Evolutionary conservation across 257 asterid species (phyloP).

Genomic region (Leonotis leonurus): DNA sequence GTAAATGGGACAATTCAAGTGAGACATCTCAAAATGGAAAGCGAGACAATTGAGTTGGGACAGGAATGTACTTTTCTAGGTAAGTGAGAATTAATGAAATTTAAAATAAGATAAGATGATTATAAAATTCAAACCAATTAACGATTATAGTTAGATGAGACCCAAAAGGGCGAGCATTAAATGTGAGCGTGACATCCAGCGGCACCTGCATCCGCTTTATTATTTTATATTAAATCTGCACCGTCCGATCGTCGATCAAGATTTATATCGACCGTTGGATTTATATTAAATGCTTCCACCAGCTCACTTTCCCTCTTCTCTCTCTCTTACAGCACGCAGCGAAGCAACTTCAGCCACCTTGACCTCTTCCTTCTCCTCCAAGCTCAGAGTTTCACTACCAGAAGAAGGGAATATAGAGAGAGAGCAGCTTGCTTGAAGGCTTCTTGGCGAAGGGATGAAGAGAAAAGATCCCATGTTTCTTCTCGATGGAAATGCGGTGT

Average conservation of each 20-base stretch:
- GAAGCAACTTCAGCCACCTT: constrained; percentile 27
- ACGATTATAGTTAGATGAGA: constrained; percentile 17
- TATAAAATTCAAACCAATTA: neutral
- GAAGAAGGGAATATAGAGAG: neutral
- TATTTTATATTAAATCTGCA: neutral
- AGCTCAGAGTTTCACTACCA: neutral
- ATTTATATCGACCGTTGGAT: constrained; percentile 21
- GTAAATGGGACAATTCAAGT: too few relatives aligned
- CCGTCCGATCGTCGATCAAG: constrained; percentile 22
- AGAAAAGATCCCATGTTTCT: constrained; percentile 5
- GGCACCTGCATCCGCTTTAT: constrained; percentile 24
- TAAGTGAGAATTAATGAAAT: neutral
- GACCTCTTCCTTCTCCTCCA: constrained; percentile 23
- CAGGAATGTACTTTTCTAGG: too few relatives aligned
- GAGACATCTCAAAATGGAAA: too few relatives aligned
- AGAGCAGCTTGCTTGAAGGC: neutral
- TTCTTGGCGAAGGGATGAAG: constrained; percentile 9
- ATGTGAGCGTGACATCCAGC: constrained; percentile 43
- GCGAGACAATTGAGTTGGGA: too few relatives aligned
- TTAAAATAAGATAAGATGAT: neutral
- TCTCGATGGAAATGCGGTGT: constrained; percentile 19
- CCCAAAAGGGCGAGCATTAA: constrained; percentile 24
- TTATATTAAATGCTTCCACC: constrained; percentile 38
- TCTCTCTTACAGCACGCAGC: constrained; percentile 21
- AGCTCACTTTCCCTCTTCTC: constrained; percentile 29